phyloP scores from a whole-genome alignment of 768 basidiomycete genomes.

The Boletus fagicola region DNA sequence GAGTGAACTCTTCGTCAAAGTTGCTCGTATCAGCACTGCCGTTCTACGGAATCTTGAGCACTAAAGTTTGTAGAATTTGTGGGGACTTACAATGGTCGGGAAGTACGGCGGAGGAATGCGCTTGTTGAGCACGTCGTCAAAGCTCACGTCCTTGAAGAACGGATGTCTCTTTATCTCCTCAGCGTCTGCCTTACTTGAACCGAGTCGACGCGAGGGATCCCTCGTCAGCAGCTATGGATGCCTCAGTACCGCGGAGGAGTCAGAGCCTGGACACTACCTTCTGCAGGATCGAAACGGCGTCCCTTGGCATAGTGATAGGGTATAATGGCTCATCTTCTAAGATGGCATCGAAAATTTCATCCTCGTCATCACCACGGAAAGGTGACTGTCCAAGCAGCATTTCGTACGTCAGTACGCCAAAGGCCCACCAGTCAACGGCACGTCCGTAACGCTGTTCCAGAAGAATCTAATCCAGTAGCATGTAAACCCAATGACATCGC shows the following conservation, averaged over 20 bases:
- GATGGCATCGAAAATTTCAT: constrained; percentile 99
- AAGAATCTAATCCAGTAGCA: constrained; percentile 65
- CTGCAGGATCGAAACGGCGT: constrained; percentile 93
- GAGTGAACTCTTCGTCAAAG: constrained; percentile 97
- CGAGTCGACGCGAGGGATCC: constrained; percentile 87
- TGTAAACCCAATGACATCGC: background rate
- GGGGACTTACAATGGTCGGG: constrained; percentile 82
- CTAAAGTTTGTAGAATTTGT: background rate
- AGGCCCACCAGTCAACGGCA: constrained; percentile 99
- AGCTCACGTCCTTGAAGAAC: constrained; percentile 98
- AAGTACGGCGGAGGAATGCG: constrained; percentile 97
- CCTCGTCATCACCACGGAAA: constrained; percentile 98
- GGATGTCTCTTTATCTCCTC: constrained; percentile 96
- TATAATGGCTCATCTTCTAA: constrained; percentile 97
- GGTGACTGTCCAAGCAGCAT: constrained; percentile 99
- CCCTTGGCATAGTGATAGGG: constrained; percentile 98
- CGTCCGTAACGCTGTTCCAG: constrained; percentile 99
- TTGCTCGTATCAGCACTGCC: constrained; percentile 87
- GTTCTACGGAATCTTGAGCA: constrained; percentile 45
- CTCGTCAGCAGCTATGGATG: constrained; percentile 76
- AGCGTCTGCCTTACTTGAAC: constrained; percentile 88
- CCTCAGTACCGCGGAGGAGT: constrained; percentile 3
- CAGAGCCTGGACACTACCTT: constrained; percentile 52
- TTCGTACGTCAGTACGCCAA: constrained; percentile 97
- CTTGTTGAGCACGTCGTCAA: constrained; percentile 96